A percentile compares a stretch with the other conserved stretches of the same genome.
Evolutionary conservation across 106 monocot genomes (phyloP).

Genomic region (Amphibolis antarctica): DNA sequence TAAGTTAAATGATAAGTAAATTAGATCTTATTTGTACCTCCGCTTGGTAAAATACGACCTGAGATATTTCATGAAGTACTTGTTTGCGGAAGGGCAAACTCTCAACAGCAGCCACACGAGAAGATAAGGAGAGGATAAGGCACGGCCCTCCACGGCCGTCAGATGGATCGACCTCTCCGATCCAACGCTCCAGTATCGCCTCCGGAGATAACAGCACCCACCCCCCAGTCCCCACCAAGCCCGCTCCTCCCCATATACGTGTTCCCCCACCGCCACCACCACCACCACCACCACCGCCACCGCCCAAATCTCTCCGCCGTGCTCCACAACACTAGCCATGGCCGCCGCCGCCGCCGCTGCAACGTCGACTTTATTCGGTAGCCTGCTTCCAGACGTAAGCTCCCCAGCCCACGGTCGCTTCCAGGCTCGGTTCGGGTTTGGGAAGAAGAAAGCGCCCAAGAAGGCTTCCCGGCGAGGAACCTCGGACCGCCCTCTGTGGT

Average conservation of each 20-base stretch:
- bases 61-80: no score
- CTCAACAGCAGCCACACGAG: background rate
- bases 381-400: slow-evolving; percentile 23
- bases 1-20: no score
- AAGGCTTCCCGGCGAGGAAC: slow-evolving; percentile 21
- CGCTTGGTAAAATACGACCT: no score
- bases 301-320: no score
- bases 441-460: slow-evolving; percentile 36
- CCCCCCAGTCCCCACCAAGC: background rate
- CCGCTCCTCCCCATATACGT: background rate
- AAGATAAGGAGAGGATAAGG: slow-evolving; percentile 32
- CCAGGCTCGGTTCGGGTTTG: slow-evolving; percentile 70
- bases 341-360: slow-evolving; percentile 35
- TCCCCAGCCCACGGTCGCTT: slow-evolving; percentile 22
- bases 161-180: slow-evolving; percentile 6
- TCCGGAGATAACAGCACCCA: background rate
- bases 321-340: slow-evolving; percentile 22
- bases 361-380: slow-evolving; percentile 34
- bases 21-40: no score
- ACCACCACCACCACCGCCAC: background rate
- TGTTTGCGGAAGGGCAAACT: no score
- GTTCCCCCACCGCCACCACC: background rate
- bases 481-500: slow-evolving; percentile 82
- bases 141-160: background rate
- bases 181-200: background rate